Conservation (phyloP, 805 yeast genomes). For the Hanseniaspora mollemarum region DNA sequence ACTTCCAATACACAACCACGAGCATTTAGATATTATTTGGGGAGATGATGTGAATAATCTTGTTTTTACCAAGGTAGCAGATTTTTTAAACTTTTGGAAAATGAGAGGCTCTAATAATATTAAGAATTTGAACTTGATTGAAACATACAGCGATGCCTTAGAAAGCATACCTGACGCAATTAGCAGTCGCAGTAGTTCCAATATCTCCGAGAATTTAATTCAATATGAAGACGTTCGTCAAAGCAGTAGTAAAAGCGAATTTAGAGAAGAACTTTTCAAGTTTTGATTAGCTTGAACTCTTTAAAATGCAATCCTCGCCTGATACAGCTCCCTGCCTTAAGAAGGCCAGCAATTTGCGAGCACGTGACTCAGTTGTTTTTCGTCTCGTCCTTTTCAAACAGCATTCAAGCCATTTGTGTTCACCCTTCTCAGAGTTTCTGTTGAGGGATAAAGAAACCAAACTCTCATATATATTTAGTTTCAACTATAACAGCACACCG, state of each 20-base stretch:
- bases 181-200: background rate
- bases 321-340: too few species aligned
- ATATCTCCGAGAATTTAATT: background rate
- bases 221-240: background rate
- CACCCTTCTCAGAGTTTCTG: background rate
- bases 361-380: background rate
- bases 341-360: too few species aligned
- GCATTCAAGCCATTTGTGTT: too few species aligned
- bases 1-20: constrained; percentile 56
- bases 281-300: too few species aligned
- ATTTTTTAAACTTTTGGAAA: constrained; percentile 29
- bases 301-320: too few species aligned
- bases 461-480: too few species aligned
- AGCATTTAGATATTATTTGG: constrained; percentile 87
- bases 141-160: background rate
- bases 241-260: background rate
- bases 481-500: too few species aligned
- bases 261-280: constrained; percentile 7
- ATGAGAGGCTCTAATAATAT: constrained; percentile 9
- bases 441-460: too few species aligned
- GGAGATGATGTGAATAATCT: constrained; percentile 49
- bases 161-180: background rate
- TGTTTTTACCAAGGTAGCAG: constrained; percentile 36
- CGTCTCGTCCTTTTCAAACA: background rate
- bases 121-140: background rate